Evolutionary conservation across 345 rosid species (phyloP).

Genomic region (Aquilaria sinensis): DNA sequence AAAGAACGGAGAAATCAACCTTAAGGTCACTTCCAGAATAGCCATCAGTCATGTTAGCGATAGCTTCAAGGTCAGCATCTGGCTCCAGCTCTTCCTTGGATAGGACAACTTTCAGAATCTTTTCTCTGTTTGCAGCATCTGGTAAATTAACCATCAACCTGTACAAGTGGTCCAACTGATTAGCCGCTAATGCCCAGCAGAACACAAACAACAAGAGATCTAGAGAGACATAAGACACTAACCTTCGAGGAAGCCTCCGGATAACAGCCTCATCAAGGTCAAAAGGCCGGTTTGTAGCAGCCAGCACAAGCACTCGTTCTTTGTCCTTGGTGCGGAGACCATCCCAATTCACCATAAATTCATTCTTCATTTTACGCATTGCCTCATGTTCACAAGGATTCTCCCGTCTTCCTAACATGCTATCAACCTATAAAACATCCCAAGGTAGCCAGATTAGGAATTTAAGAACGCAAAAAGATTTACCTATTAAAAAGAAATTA

Average conservation of each 20-base stretch:
- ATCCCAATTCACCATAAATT: conserved; percentile 95
- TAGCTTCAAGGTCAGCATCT: conserved; percentile 63
- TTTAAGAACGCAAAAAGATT: background rate
- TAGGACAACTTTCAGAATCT: conserved; percentile 62
- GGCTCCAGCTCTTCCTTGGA: conserved; percentile 74
- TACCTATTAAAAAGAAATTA: background rate
- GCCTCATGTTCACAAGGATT: conserved; percentile 97
- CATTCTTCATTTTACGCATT: conserved; percentile 97
- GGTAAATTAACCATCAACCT: conserved; percentile 93
- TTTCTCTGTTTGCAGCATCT: conserved; percentile 63
- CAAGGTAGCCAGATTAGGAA: conserved; percentile 1
- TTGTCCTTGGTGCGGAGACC: conserved; percentile 88
- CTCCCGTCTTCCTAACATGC: conserved; percentile 94
- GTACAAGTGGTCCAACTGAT: conserved; percentile 11
- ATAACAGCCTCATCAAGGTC: conserved; percentile 96
- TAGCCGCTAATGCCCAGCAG: too few species aligned
- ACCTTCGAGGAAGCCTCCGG: conserved; percentile 92
- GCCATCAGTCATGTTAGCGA: conserved; percentile 83
- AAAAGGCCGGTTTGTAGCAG: conserved; percentile 89
- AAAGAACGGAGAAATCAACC: conserved; percentile 28
- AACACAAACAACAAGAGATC: background rate
- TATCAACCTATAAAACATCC: conserved; percentile 56
- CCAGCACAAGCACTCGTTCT: conserved; percentile 85
- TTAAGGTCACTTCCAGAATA: conserved; percentile 91
- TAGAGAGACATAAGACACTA: background rate